Evolutionary conservation across 225 moss, liverwort and hornwort species (phyloP).

Genomic region (Marchantia paleacea): DNA sequence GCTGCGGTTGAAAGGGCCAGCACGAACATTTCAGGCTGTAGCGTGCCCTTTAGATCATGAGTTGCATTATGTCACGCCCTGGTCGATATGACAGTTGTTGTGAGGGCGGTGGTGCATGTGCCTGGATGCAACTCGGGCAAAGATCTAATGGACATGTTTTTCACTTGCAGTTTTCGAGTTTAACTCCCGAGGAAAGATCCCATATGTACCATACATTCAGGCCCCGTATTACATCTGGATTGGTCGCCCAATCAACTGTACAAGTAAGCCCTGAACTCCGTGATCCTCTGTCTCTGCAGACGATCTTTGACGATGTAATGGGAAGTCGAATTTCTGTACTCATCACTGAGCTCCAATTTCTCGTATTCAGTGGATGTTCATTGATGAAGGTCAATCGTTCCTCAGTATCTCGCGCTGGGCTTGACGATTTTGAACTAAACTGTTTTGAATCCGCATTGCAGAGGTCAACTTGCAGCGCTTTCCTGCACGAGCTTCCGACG

Average conservation of each 20-base stretch:
- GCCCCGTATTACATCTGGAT: constrained; percentile 95
- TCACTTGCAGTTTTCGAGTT: constrained; percentile 74
- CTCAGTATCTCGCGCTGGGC: too few relatives aligned
- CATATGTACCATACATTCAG: constrained; percentile 71
- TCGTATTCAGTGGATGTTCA: too few relatives aligned
- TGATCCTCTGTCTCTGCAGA: too few relatives aligned
- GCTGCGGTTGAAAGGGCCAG: too few relatives aligned
- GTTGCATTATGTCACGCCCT: background rate
- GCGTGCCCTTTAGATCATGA: background rate
- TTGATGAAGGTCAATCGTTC: too few relatives aligned
- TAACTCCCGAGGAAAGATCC: constrained; percentile 77
- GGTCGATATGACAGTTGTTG: background rate
- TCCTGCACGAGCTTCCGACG: constrained; percentile 90
- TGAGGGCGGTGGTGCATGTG: background rate
- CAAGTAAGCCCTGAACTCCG: constrained; percentile 42
- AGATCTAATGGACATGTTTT: background rate
- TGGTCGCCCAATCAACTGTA: constrained; percentile 60
- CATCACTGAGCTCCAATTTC: background rate
- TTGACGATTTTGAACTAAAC: too few relatives aligned
- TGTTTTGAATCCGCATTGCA: constrained; percentile 17
- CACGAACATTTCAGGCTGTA: background rate
- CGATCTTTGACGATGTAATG: background rate
- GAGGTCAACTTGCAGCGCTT: constrained; percentile 65
- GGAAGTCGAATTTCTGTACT: too few relatives aligned
- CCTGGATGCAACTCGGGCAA: background rate